Evolutionary conservation across 495 filamentous ascomycete species (phyloP), one percentile per base, ranked within the genome.

Genomic region (Amphirosellinia nigrospora): DNA sequence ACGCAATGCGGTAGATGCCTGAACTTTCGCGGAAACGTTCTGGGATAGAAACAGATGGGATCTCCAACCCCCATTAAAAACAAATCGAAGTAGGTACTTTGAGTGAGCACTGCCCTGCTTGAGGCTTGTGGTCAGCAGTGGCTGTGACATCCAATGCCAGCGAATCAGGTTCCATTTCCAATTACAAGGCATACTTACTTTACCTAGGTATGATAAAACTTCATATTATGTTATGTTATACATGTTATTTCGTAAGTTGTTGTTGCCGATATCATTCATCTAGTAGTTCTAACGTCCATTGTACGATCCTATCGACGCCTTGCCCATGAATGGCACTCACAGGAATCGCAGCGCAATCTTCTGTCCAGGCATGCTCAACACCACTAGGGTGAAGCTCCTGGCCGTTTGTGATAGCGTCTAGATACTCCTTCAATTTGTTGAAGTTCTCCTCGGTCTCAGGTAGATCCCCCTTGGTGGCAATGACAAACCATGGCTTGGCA

Each of bases 401-500:
- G 1, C 90, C 87, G 19, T 83, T 78, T 43, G 85, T 84, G 5
- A 97, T 84, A 2, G 79, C 83, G 2, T 84, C 79, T 4, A 97
- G 79, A 79, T 96, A 97, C 1, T 79, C 79, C 65, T 89, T 89
- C 72, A 99, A 78, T 59, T 79, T 79, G 32, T 74, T 81, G 77
- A 92, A 99, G 71, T 94, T 96, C 28, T 90, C 86, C 79, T 93
- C 86, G 7, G 96, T 96, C 1, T 86, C 86, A 10, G 88, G 86
- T 59, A 98, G 76, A 79, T 99, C 96, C 11, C 93, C 94, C 79
- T 99, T 99, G 43, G 94, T 97, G 10, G 94, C 96, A 43, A 98
- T 92, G 1, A 98, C 94, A 73, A 97, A 96, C 96, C 96, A 99
- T 7, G 95, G 94, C 78, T 99, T 99, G 11, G 85, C 85, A 19